A percentile compares a stretch with the other conserved stretches of the same genome.
Conservation (phyloP, 805 yeast species). For the Hanseniaspora mollemarum region DNA sequence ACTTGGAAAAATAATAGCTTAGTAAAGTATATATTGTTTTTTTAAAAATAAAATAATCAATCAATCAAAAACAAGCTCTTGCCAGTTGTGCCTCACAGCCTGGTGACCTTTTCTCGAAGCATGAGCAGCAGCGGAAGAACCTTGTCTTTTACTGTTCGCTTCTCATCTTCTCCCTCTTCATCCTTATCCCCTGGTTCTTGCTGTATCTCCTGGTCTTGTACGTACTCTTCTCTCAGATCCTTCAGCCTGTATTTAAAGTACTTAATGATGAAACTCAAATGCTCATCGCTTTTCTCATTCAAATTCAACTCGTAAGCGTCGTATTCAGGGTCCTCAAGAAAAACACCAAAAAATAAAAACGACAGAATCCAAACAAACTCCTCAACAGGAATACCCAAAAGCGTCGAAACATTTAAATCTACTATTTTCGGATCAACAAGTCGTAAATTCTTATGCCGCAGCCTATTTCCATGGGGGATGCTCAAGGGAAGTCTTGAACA, state of each 20-base stretch:
- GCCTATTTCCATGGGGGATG: too few relatives aligned
- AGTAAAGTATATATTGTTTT: too few relatives aligned
- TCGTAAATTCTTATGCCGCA: too few relatives aligned
- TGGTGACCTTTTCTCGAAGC: neutral
- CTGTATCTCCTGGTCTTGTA: neutral
- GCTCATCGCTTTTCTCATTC: neutral
- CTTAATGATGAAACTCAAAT: neutral
- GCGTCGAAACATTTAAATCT: neutral
- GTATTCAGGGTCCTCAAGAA: constrained; percentile 1
- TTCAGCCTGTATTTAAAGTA: constrained; percentile 10
- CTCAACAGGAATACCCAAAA: neutral
- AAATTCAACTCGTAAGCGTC: neutral
- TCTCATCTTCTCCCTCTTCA: neutral
- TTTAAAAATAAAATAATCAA: too few relatives aligned
- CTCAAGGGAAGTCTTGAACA: neutral
- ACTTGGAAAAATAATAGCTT: too few relatives aligned
- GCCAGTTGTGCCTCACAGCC: neutral
- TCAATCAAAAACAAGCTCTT: too few relatives aligned
- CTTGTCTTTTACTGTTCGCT: neutral
- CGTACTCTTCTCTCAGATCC: neutral
- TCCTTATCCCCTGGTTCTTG: neutral
- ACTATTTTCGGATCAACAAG: neutral
- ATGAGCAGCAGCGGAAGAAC: neutral
- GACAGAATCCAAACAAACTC: neutral
- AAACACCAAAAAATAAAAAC: constrained; percentile 4